These are phyloP conservation scores for Hericium rajendrae DNA, from an alignment of 768 basidiomycete genomes.

Conservation along the genomic window DNA sequence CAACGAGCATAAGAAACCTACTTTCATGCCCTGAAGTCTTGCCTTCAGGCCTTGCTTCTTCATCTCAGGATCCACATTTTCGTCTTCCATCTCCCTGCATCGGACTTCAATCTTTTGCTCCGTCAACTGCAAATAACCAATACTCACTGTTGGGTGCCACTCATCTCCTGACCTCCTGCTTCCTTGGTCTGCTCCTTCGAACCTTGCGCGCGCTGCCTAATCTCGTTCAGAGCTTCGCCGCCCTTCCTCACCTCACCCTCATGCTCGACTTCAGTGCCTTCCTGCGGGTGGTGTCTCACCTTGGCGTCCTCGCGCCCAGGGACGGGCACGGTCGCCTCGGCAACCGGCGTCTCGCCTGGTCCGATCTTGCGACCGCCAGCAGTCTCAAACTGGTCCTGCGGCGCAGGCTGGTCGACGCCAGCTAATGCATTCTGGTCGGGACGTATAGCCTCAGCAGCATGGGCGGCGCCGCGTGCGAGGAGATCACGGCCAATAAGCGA, in stretches of 20 bases:
- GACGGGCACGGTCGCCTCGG: slow-evolving; percentile 37
- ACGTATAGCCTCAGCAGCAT: slow-evolving; percentile 59
- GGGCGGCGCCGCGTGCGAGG: slow-evolving; percentile 61
- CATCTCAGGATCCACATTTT: slow-evolving; percentile 28
- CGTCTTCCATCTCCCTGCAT: slow-evolving; percentile 15
- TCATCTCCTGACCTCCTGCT: slow-evolving; percentile 11
- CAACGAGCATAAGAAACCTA: slow-evolving; percentile 7
- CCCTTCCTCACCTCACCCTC: slow-evolving; percentile 20
- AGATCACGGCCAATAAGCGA: slow-evolving; percentile 75
- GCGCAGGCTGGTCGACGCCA: slow-evolving; percentile 61
- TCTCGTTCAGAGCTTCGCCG: slow-evolving; percentile 13
- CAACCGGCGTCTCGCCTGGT: slow-evolving; percentile 36
- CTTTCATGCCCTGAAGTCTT: slow-evolving; percentile 23
- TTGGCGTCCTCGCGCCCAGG: slow-evolving; percentile 23
- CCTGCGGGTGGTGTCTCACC: slow-evolving; percentile 42
- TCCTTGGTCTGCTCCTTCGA: slow-evolving; percentile 2
- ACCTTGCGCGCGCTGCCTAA: slow-evolving; percentile 4
- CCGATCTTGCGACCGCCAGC: slow-evolving; percentile 31
- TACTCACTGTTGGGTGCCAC: slow-evolving; percentile 14
- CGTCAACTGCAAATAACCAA: neutral
- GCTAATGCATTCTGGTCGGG: slow-evolving; percentile 55
- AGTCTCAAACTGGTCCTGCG: slow-evolving; percentile 55
- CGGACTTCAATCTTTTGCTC: neutral
- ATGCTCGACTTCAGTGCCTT: slow-evolving; percentile 25
- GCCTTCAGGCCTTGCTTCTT: slow-evolving; percentile 27